Evolutionary conservation across 2,329 filamentous ascomycete genomes (phyloP).

Genomic region (Clonostachys rhizophaga): DNA sequence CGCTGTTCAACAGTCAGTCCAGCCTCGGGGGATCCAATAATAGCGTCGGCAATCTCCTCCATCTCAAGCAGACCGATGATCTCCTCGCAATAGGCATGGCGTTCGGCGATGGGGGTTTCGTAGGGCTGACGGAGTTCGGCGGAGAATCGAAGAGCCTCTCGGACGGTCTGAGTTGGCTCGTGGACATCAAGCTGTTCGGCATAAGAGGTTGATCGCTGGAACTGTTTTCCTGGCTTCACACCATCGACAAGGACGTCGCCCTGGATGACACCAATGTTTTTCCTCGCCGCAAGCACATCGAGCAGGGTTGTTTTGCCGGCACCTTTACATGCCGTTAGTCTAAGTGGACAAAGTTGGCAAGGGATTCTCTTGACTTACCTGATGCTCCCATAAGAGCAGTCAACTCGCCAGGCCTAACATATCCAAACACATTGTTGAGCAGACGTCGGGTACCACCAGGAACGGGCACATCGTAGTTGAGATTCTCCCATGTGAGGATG

Average conservation of each 20-base stretch:
- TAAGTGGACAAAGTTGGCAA: too few relatives aligned
- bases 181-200: slow-evolving; percentile 61
- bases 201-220: slow-evolving; percentile 58
- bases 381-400: slow-evolving; percentile 80
- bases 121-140: slow-evolving; percentile 55
- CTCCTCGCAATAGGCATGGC: slow-evolving; percentile 56
- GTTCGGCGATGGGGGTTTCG: slow-evolving; percentile 47
- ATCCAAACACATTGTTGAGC: slow-evolving; percentile 56
- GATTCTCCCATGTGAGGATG: slow-evolving; percentile 80
- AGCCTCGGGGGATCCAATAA: slow-evolving; percentile 58
- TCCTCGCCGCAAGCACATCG: slow-evolving; percentile 64
- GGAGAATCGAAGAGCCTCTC: slow-evolving; percentile 60
- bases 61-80: slow-evolving; percentile 56
- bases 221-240: slow-evolving; percentile 50
- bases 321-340: slow-evolving; percentile 17
- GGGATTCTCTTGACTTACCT: slow-evolving; percentile 16
- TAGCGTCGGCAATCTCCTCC: slow-evolving; percentile 53
- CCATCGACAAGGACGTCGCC: slow-evolving; percentile 56
- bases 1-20: slow-evolving; percentile 64
- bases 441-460: slow-evolving; percentile 51
- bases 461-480: slow-evolving; percentile 71
- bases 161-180: slow-evolving; percentile 56
- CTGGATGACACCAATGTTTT: slow-evolving; percentile 56
- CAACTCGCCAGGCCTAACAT: slow-evolving; percentile 70
- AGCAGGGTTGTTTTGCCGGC: slow-evolving; percentile 84